A percentile compares a stretch with the other conserved stretches of the same genome.
Conservation (phyloP, 2,329 filamentous ascomycete species). For the Didymella segeticola region DNA sequence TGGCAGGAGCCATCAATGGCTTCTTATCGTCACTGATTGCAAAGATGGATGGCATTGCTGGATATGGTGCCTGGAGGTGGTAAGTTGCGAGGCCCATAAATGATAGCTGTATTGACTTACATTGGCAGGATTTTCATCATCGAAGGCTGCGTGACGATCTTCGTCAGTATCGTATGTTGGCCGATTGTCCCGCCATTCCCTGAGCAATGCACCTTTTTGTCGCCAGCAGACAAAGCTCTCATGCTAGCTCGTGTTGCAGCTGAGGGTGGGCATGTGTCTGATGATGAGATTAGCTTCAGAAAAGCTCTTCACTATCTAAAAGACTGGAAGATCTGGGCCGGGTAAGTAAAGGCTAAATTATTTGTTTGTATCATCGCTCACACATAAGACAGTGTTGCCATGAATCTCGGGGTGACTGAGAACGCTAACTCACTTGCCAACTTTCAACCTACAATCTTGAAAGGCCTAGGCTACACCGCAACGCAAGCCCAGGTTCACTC, state of each 20-base stretch:
- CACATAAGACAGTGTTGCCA: conserved; percentile 23
- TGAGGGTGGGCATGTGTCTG: conserved; percentile 55
- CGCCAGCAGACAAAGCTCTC: conserved; percentile 58
- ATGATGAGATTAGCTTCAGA: conserved; percentile 56
- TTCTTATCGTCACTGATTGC: conserved; percentile 56
- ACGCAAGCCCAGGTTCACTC: conserved; percentile 45
- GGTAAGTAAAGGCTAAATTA: no score
- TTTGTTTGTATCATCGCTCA: no score
- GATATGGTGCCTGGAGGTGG: conserved; percentile 38
- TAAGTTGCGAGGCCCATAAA: conserved; percentile 15
- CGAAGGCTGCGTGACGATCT: conserved; percentile 61
- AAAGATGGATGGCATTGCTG: conserved; percentile 36
- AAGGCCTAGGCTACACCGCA: conserved; percentile 44
- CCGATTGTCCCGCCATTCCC: conserved; percentile 60
- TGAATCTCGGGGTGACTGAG: conserved; percentile 40
- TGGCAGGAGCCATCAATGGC: conserved; percentile 64
- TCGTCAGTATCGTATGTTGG: conserved; percentile 56
- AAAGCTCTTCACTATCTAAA: conserved; percentile 51
- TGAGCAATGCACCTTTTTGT: conserved; percentile 57
- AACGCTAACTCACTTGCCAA: conserved; percentile 42
- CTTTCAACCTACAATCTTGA: conserved; percentile 48
- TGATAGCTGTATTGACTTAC: background rate
- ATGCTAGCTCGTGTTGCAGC: conserved; percentile 59
- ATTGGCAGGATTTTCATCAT: conserved; percentile 64
- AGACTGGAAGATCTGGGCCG: conserved; percentile 65